phyloP scores from a whole-genome alignment of 2,329 filamentous ascomycete species.

The Arthrobotrys musiformis region DNA sequence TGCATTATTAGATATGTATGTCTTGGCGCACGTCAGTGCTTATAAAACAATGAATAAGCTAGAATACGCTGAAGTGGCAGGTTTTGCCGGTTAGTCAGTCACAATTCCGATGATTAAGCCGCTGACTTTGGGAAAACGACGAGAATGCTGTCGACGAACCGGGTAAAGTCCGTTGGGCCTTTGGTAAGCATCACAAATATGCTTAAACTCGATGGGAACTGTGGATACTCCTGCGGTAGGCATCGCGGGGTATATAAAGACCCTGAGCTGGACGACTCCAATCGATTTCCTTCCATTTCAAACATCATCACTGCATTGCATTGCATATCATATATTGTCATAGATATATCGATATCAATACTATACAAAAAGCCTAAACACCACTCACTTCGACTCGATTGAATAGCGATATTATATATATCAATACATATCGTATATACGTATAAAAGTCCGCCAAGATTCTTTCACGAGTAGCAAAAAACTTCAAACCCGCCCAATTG shows the following conservation, averaged over 20 bases:
- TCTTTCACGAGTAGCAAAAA: conserved; percentile 28
- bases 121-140: neutral
- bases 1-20: neutral
- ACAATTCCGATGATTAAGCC: conserved; percentile 53
- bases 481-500: conserved; percentile 25
- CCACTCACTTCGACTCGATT: conserved; percentile 12
- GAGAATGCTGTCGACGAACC: conserved; percentile 27
- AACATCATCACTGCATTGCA: conserved; percentile 25
- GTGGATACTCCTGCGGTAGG: conserved; percentile 13
- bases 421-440: neutral
- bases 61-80: conserved; percentile 31
- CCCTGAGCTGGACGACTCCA: neutral
- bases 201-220: neutral
- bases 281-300: conserved; percentile 25
- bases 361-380: neutral
- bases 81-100: conserved; percentile 33
- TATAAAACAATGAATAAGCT: conserved; percentile 52
- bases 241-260: conserved; percentile 49
- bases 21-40: conserved; percentile 20
- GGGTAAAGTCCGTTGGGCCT: conserved; percentile 29
- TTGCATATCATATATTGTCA: neutral
- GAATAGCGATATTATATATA: no score
- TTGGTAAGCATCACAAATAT: conserved; percentile 46
- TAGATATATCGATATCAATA: neutral
- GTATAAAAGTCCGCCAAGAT: conserved; percentile 24